phyloP scores from a whole-genome alignment of 1,139 yeast genomes.

The Debaryomycetaceae sp. region DNA sequence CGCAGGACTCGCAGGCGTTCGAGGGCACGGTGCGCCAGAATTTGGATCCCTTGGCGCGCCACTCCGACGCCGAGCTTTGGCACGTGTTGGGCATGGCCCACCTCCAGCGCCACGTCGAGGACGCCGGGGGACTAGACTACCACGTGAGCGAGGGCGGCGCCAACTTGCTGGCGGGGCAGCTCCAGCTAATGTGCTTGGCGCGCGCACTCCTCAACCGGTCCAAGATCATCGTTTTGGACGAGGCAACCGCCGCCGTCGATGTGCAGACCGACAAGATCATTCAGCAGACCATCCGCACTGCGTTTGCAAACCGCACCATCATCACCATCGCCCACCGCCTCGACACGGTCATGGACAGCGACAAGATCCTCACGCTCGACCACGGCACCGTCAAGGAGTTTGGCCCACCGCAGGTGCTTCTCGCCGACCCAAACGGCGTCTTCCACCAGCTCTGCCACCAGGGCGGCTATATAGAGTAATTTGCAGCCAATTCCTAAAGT shows the following conservation, averaged over 20 bases:
- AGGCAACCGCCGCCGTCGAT: constrained; percentile 85
- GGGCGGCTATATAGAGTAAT: constrained; percentile 31
- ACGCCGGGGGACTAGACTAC: constrained; percentile 25
- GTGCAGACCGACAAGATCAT: constrained; percentile 72
- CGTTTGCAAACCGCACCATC: constrained; percentile 63
- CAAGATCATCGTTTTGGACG: constrained; percentile 66
- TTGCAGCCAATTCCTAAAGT: not conserved
- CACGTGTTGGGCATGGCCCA: constrained; percentile 49
- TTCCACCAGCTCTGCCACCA: constrained; percentile 51
- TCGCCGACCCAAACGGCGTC: constrained; percentile 37
- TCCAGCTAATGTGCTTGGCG: constrained; percentile 72
- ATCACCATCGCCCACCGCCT: constrained; percentile 80
- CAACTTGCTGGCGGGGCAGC: constrained; percentile 73
- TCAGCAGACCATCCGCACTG: constrained; percentile 66
- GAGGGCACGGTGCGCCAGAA: constrained; percentile 60
- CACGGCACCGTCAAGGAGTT: constrained; percentile 66
- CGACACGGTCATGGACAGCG: constrained; percentile 79
- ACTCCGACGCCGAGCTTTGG: constrained; percentile 54
- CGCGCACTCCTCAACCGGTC: constrained; percentile 62
- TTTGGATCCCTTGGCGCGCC: constrained; percentile 53
- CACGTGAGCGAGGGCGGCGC: constrained; percentile 64
- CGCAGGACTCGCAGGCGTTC: constrained; percentile 66
- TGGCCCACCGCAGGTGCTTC: constrained; percentile 54
- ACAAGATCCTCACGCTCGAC: constrained; percentile 65
- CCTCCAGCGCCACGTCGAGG: constrained; percentile 42